Evolutionary conservation across 2,329 filamentous ascomycete species (phyloP), one percentile per base, ranked within the genome.

Genomic region (Scedosporium apiospermum): DNA sequence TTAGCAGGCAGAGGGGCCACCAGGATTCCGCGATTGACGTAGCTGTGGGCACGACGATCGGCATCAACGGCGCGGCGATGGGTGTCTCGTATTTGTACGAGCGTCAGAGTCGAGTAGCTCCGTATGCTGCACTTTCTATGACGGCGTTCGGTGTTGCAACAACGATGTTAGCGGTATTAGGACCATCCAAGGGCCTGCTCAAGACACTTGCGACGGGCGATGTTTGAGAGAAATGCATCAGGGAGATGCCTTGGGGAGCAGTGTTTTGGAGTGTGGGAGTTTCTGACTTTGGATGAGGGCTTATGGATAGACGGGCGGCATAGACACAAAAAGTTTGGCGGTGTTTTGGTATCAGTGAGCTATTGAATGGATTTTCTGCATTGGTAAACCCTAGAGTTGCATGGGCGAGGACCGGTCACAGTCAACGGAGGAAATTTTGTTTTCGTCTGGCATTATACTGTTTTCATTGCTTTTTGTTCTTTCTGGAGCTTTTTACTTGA

Each of bases 31-130:
- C 77, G 0, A 63, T 69, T 1, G 78, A 74, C 0, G 76, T 84
- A 2, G 81, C 81, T 0, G 73, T 78, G 0, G 83, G 82, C 42
- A 75, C 82, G 42, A 75, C 81, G 0, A 76, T 84, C 58, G 83
- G 83, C 3, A 78, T 85, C 72, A 86, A 85, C 65, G 81, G 81
- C 1, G 82, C 82, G 0, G 83, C 83, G 3, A 84, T 86, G 81
- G 83, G 83, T 2, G 82, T 83, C 0, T 77, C 82, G 0, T 81
- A 83, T 64, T 73, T 85, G 14, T 83, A 85, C 63, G 81, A 84
- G 69, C 76, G 75, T 6, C 74, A 74, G 61, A 83, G 79, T 65
- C 76, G 74, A 1, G 80, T 82, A 3, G 81, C 81, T 2, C 81
- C 82, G 0, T 84, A 84, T 66, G 80, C 82, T 2, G 81, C 80